Evolutionary conservation across 139 green algal genomes (phyloP), one percentile per base, ranked within the genome.

Genomic region (Chlorella sp.): DNA sequence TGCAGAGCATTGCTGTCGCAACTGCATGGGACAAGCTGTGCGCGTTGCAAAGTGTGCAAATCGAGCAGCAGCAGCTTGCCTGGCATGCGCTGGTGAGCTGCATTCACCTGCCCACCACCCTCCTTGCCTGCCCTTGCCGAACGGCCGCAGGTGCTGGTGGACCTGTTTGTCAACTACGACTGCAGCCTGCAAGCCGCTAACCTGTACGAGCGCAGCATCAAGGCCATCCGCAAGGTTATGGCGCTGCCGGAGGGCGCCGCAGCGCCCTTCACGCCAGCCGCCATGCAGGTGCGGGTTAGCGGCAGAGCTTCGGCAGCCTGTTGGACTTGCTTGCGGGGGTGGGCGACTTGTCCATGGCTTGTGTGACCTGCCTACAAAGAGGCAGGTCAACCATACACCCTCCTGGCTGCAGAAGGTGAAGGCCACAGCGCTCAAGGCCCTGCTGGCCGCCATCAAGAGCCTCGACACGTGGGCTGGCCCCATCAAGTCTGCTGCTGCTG

Each of bases 141-240:
- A 11, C 16, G 4, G 14, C 16, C 9, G 2, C 79, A 84, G 79
- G 64, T 76, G n/a, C 44, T 84, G 64, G 79, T 84, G 43, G 79
- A 84, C 64, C 79, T 84, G 36, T 99, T 97, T 88, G 93, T 99
- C 34, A 99, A 99, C 88, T 99, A 96, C 85, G 96, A 99, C 89
- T 98, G 96, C 82, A 94, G 98, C 76, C 87, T 98, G 84, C 84
- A 93, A 54, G 92, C 89, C 9, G 87, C 89, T 60, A 94, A 96
- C 90, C 88, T 98, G 78, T 98, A 93, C 83, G 95, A 98, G 88
- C 92, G 97, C 51, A 90, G 97, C 68, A 86, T 98, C 74, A 92
- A 92, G 80, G 89, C 85, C 20, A 91, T 99, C 34, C 94, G 98
- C 48, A 88, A 93, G 34, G 84, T 96, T 16, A 58, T 64, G 32